Base-by-base conservation (phyloP, 2,329 filamentous ascomycete species). In the Zymoseptoria passerinii region DNA sequence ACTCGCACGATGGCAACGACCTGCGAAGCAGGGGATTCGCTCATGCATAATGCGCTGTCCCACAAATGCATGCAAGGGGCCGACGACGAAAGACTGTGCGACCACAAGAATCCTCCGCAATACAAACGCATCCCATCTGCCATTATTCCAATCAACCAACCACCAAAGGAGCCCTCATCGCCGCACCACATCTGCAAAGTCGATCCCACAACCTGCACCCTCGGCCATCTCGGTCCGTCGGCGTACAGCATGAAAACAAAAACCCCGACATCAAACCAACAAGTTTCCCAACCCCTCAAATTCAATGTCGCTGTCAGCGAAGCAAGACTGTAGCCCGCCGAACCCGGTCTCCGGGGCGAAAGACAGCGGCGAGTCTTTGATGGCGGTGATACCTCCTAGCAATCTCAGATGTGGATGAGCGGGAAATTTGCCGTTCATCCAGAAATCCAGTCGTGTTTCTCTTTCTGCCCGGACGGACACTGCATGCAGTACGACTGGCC, bases 191-290 rank as follows among this genome's bases (percentile, higher is more conserved):
- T 10, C 35, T 44, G 35, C 35, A 44, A 44, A 44, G 35, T 44
- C 35, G 35, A 44, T 44, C 35, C 13, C 35, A 44, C 35, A n/a
- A 9, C 35, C 35, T 16, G 35, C 35, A 40, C 35, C 35, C 35
- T 44, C 35, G 35, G 35, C 35, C 35, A 40, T 40, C 35, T 40
- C 35, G 35, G 9, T 13, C 35, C 35, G 35, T 40, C 57, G 56
- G 53, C 54, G 55, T 60, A 28, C 18, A 50, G 44, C 54, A 49
- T 50, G 13, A 50, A 50, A 29, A n/a, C 4, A 10, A 10, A 27
- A 28, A 10, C 20, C n/a, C 16, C 10, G 10, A 16, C 35, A 4
- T 40, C 35, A 16, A 40, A 3, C 13, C 10, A 44, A 3, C 13
- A 13, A 44, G 7, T 13, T 16, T 13, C 10, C n/a, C 35, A 16